Evolutionary conservation across 225 moss, liverwort and hornwort species (phyloP), one percentile per base, ranked within the genome.

Genomic region (Sphagnum contortum): DNA sequence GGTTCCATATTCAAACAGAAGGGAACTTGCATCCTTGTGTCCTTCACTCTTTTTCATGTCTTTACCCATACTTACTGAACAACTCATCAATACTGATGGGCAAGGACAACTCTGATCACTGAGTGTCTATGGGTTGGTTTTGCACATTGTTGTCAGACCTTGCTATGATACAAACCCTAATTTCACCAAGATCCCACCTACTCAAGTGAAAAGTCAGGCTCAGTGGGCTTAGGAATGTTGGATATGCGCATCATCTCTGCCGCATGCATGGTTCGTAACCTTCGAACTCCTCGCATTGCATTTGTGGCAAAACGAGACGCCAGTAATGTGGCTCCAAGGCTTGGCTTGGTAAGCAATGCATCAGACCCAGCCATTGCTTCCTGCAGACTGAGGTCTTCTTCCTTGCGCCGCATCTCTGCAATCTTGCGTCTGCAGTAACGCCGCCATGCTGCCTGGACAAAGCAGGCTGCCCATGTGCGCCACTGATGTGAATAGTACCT

Each of bases 401-500:
- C 79, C 59, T 79, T 71, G 70, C 86, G 86, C 8, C 88, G 84
- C 60, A 85, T 68, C 60, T 89, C 85, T 5, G 71, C 72, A 14
- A 85, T 63, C 64, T 69, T 86, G 44, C 90, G 86, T n/a, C 80
- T 78, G 55, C 81, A 80, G 71, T 86, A 82, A 57, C 92, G 74
- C 49, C 92, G 86, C 95, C 95, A 95, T 4, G 92, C 81, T 13
- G 83, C 88, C 68, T 95, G 95, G 65, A 95, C 80, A 48, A 95
- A 88, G 60, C 92, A 92, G 4, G 92, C 84, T 12, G 84, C 95
- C 95, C 95, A 95, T 9, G 90, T 83, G 54, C 95, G 77, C 95
- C 95, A 95, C 71, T 92, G 91, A 73, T 95, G 95, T 53, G 95
- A 95, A 59, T 92, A 90, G 74, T 95, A 95, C 48, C 94, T 83